Evolutionary conservation across 2,329 filamentous ascomycete genomes (phyloP).

Genomic region (Ampelomyces quisqualis): DNA sequence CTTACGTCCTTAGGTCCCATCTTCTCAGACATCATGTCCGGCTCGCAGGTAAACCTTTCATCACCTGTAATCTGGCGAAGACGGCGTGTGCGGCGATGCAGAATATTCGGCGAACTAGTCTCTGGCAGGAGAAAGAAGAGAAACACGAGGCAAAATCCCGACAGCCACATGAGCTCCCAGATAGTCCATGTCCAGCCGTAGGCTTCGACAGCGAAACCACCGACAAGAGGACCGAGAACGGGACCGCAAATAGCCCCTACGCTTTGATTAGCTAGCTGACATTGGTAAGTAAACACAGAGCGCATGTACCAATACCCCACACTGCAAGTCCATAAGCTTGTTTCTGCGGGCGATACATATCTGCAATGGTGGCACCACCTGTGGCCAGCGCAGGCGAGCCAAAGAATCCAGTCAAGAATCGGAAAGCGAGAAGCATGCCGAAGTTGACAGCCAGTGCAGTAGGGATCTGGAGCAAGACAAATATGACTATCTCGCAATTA

Average conservation of each 20-base stretch:
- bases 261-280: no score
- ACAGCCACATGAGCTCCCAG: slow-evolving; percentile 48
- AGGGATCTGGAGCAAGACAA: slow-evolving; percentile 52
- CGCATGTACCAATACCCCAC: slow-evolving; percentile 47
- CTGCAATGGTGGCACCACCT: slow-evolving; percentile 49
- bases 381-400: slow-evolving; percentile 51
- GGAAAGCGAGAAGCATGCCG: slow-evolving; percentile 53
- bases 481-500: slow-evolving; percentile 42
- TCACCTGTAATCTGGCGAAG: slow-evolving; percentile 47
- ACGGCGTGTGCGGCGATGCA: slow-evolving; percentile 45
- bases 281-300: no score
- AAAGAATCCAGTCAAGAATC: slow-evolving; percentile 54
- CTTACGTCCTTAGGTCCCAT: slow-evolving; percentile 43
- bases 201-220: slow-evolving; percentile 44
- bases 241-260: slow-evolving; percentile 47
- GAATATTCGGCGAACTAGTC: slow-evolving; percentile 45
- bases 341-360: slow-evolving; percentile 47
- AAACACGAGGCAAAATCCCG: slow-evolving; percentile 42
- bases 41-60: slow-evolving; percentile 42
- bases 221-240: slow-evolving; percentile 47
- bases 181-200: slow-evolving; percentile 47
- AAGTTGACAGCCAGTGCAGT: slow-evolving; percentile 52
- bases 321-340: slow-evolving; percentile 45
- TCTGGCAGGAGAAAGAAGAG: slow-evolving; percentile 48
- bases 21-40: slow-evolving; percentile 42